Conservation (phyloP, 306 rosid genomes). For the Vigna angularis region DNA sequence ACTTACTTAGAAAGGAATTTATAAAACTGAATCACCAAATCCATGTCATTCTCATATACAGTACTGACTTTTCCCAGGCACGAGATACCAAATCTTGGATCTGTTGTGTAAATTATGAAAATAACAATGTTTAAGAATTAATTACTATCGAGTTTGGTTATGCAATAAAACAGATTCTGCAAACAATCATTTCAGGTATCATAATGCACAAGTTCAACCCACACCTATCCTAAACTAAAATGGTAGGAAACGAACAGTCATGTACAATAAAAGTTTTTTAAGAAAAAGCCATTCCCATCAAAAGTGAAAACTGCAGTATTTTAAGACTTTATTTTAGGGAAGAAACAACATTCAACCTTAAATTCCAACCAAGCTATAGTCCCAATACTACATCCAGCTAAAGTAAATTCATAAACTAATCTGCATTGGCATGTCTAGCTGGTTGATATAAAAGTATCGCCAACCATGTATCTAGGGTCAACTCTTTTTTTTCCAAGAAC, state of each 20-base stretch:
- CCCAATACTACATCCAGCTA: not conserved
- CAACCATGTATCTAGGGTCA: slow-evolving; percentile 8
- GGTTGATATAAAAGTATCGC: not conserved
- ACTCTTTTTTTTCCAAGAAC: not conserved
- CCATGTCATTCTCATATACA: slow-evolving; percentile 72
- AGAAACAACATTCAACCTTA: not conserved
- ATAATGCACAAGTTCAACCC: slow-evolving; percentile 12
- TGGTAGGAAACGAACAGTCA: not conserved
- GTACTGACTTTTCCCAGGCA: slow-evolving; percentile 77
- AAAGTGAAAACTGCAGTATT: slow-evolving; percentile 2
- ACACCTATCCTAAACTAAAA: slow-evolving; percentile 30
- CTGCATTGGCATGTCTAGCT: slow-evolving; percentile 2
- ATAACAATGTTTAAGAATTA: not conserved
- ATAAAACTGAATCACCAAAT: slow-evolving; percentile 73
- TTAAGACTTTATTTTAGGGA: not conserved
- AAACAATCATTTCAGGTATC: slow-evolving; percentile 22
- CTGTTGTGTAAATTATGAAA: slow-evolving; percentile 49
- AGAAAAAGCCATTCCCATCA: not conserved
- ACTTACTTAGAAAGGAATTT: slow-evolving; percentile 71
- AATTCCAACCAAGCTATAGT: slow-evolving; percentile 11
- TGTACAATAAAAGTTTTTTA: not conserved
- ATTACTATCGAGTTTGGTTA: slow-evolving; percentile 8
- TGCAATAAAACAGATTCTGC: slow-evolving; percentile 30
- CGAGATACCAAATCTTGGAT: slow-evolving; percentile 76
- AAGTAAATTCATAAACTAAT: not conserved